Conservation (phyloP, 2,329 filamentous ascomycete genomes). For the Aspergillus puulaauensis region DNA sequence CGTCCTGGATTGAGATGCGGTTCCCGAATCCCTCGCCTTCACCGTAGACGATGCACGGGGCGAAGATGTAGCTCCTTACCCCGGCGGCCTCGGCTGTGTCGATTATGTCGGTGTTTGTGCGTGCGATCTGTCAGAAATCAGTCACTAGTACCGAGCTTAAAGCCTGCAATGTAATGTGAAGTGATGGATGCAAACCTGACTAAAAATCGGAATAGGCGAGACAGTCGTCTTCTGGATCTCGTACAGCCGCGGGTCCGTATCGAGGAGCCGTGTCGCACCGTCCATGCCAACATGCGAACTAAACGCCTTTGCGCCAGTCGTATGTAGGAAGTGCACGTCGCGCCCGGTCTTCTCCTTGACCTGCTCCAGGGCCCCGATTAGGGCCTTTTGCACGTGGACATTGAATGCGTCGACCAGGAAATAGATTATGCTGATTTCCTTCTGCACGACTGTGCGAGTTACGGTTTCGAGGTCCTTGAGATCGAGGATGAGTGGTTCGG, state of each 20-base stretch:
- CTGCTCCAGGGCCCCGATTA: slow-evolving; percentile 49
- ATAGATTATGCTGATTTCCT: slow-evolving; percentile 51
- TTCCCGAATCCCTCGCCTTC: slow-evolving; percentile 53
- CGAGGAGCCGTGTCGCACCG: slow-evolving; percentile 25
- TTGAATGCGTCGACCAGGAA: slow-evolving; percentile 50
- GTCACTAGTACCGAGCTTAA: neutral
- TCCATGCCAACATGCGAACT: slow-evolving; percentile 48
- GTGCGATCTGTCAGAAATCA: neutral
- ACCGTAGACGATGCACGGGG: slow-evolving; percentile 56
- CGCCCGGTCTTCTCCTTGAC: slow-evolving; percentile 43
- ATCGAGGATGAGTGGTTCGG: slow-evolving; percentile 36
- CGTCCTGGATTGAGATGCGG: slow-evolving; percentile 52
- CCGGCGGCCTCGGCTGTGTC: slow-evolving; percentile 44
- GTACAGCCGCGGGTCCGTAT: neutral
- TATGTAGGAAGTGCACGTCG: slow-evolving; percentile 53
- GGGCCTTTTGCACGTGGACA: slow-evolving; percentile 16
- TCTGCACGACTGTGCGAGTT: slow-evolving; percentile 37
- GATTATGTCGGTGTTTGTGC: slow-evolving; percentile 49
- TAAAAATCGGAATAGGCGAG: slow-evolving; percentile 39
- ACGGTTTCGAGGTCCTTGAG: slow-evolving; percentile 35
- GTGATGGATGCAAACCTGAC: slow-evolving; percentile 15
- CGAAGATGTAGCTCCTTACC: slow-evolving; percentile 54
- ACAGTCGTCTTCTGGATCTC: neutral
- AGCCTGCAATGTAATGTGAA: neutral
- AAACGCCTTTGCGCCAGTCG: slow-evolving; percentile 55